Evolutionary conservation across 1,139 yeast species (phyloP), one percentile per base, ranked within the genome.

Genomic region (Suhomyces maxii): DNA sequence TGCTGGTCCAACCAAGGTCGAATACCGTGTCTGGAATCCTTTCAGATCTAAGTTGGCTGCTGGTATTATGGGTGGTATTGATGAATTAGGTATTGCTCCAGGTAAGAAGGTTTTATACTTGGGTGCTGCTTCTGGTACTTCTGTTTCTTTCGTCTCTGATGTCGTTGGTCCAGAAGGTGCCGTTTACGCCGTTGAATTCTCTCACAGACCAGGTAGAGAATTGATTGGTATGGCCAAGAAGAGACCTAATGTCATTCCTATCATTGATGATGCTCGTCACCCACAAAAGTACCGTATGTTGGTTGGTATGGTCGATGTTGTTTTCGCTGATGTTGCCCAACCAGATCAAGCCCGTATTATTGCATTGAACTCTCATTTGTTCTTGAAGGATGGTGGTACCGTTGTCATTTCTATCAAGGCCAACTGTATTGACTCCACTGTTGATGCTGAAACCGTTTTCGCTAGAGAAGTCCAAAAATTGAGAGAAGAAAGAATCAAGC

Each of bases 291-390:
- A 93, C 85, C 86, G 99, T 80, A 93, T 93, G 98, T 83, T 93
- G 64, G 80, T 93, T 55, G 96, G 97, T 63, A 93, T 93, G 99
- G 98, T 93, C 57, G 99, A 95, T 71, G 89, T 84, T 66, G 98
- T 93, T 53, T 93, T 93, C 65, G 99, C 99, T 57, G 99, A 93
- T 82, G 99, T 93, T 70, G 99, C 99, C 58, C 99, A 93, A 80
- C 99, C 99, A 43, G 99, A 93, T 78, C 99, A 93, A 79, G 99
- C 99, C 60, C 95, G 99, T 86, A 95, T 93, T 69, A 91, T 95
- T 72, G 99, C 98, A 48, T 83, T 93, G 71, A 93, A 93, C 83
- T 86, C 98, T 48, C 99, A 93, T 74, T 81, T 91, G 82, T 93
- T 93, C 86, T 82, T 93, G 69, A 93, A 95, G 77, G 98, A 93